Percentiles rank a stretch among this genome's conserved stretches.
Evolutionary conservation across 768 basidiomycete species (phyloP).

Genomic region (Fomitopsis pulvina): DNA sequence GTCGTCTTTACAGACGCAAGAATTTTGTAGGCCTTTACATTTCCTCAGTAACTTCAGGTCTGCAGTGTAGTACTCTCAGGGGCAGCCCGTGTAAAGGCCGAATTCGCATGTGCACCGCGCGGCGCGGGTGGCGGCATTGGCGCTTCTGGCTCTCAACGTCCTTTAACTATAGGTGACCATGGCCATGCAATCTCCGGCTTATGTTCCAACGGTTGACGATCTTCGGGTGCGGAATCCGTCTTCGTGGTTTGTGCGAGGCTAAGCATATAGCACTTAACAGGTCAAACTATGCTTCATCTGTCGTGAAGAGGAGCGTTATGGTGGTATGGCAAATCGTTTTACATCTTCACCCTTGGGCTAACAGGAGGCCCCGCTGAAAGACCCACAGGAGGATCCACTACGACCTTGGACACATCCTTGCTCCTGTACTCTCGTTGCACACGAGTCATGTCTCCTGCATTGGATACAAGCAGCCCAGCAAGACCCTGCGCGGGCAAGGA

Average conservation of each 20-base stretch:
- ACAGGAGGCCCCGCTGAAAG: too few relatives aligned
- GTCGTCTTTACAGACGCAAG: too few relatives aligned
- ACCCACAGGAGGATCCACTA: constrained; percentile 44
- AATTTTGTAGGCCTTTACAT: too few relatives aligned
- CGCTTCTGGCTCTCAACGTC: background rate
- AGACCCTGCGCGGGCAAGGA: constrained; percentile 41
- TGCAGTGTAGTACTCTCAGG: too few relatives aligned
- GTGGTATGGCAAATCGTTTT: constrained; percentile 24
- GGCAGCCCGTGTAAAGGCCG: too few relatives aligned
- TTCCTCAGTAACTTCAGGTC: too few relatives aligned
- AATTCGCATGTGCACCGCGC: too few relatives aligned
- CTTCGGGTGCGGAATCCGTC: constrained; percentile 17
- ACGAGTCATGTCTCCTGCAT: constrained; percentile 70
- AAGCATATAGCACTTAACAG: constrained; percentile 16
- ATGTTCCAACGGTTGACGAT: constrained; percentile 26
- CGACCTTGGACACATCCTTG: constrained; percentile 75
- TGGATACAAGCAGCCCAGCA: constrained; percentile 74
- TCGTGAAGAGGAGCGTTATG: constrained; percentile 59
- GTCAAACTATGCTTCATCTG: constrained; percentile 82
- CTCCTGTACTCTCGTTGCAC: constrained; percentile 72
- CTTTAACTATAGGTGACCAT: background rate
- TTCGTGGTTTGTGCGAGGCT: background rate
- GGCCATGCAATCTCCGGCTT: background rate
- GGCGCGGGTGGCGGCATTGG: too few relatives aligned
- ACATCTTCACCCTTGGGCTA: background rate